Evolutionary conservation across 257 asterid species (phyloP).

Genomic region (Penstemon barbatus): DNA sequence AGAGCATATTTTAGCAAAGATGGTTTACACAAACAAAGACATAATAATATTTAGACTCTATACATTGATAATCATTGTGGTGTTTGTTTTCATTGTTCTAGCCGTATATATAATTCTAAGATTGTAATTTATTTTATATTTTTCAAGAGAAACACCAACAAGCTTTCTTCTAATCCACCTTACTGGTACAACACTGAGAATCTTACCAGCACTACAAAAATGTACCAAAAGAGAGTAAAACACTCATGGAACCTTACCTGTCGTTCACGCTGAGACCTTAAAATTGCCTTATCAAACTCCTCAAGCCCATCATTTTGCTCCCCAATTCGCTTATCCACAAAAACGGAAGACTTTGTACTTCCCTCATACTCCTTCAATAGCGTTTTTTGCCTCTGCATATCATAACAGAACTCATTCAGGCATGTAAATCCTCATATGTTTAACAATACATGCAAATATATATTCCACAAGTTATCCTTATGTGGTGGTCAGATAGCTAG

Average conservation of each 20-base stretch:
- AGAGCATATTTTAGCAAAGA: conserved; percentile 6
- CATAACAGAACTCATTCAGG: conserved; percentile 27
- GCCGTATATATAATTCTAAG: not conserved
- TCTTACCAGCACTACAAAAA: not conserved
- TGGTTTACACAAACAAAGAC: not conserved
- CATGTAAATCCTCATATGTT: not conserved
- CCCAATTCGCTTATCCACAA: conserved; percentile 87
- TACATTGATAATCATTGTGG: conserved; percentile 1
- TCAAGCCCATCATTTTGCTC: conserved; percentile 77
- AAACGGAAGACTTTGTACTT: conserved; percentile 71
- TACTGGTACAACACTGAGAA: not conserved
- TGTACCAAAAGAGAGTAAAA: not conserved
- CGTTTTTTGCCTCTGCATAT: conserved; percentile 83
- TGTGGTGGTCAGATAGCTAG: not conserved
- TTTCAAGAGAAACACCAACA: not conserved
- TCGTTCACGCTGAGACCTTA: conserved; percentile 87
- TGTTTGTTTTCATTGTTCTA: not conserved
- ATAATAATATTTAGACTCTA: not conserved
- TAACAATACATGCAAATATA: conserved; percentile 1
- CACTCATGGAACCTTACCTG: conserved; percentile 48
- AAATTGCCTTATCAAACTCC: conserved; percentile 83
- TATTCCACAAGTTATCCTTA: not conserved
- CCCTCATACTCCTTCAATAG: conserved; percentile 82
- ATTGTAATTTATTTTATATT: conserved; percentile 1
- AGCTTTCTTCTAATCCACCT: conserved; percentile 7